phyloP scores from a whole-genome alignment of 306 rosid species.

The Albizia julibrissin region DNA sequence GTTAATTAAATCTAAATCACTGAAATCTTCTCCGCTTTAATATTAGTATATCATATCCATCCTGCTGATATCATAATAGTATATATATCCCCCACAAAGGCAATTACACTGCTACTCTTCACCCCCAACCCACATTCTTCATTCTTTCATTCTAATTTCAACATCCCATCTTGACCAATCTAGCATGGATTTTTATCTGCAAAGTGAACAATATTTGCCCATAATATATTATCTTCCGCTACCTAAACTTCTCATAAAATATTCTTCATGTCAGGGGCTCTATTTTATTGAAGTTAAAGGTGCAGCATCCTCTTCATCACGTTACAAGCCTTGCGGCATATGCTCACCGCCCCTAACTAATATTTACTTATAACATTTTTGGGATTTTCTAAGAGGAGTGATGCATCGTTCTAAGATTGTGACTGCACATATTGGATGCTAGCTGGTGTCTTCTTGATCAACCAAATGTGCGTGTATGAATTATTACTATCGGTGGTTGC shows the following conservation, averaged over 20 bases:
- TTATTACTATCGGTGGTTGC: conserved; percentile 1
- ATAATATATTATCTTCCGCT: neutral
- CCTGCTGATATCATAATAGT: no score
- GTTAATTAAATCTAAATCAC: neutral
- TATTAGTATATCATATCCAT: neutral
- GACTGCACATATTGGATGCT: neutral
- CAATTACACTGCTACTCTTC: no score
- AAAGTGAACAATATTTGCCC: neutral
- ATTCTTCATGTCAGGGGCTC: neutral
- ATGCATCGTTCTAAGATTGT: neutral
- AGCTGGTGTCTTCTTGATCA: neutral
- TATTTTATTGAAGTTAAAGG: conserved; percentile 21
- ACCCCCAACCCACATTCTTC: no score
- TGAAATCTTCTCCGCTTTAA: conserved; percentile 12
- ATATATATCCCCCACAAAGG: no score
- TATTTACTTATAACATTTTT: neutral
- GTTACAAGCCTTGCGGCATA: neutral
- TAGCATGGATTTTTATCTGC: no score
- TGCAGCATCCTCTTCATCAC: conserved; percentile 41
- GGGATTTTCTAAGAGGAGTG: neutral
- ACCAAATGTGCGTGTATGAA: neutral
- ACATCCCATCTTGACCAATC: no score
- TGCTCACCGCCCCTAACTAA: neutral
- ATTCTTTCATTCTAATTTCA: no score
- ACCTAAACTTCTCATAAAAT: neutral